Evolutionary conservation across 1,284 basidiomycete species (phyloP).

Genomic region (Trichosporon sp.): DNA sequence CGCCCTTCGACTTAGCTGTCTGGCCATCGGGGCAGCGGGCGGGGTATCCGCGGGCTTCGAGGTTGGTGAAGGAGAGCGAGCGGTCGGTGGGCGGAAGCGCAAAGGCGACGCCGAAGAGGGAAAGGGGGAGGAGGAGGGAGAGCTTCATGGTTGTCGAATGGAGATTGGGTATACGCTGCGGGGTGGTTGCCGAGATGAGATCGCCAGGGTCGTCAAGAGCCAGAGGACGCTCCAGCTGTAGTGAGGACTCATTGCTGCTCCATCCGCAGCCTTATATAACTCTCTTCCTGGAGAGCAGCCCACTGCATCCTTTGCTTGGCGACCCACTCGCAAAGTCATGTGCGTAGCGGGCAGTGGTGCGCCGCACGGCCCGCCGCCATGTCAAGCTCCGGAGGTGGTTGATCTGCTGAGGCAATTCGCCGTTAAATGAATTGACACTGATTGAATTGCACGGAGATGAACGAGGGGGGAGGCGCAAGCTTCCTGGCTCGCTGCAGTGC

Average conservation of each 20-base stretch:
- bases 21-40: not conserved
- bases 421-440: not conserved
- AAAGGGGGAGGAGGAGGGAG: not conserved
- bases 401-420: not conserved
- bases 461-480: not conserved
- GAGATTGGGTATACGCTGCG: not conserved
- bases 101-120: not conserved
- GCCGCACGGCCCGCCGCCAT: no score
- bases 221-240: not conserved
- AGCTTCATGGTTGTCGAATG: not conserved
- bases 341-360: not conserved
- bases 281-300: not conserved
- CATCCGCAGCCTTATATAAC: not conserved
- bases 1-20: not conserved
- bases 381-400: no score
- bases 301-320: not conserved
- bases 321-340: constrained; percentile 1
- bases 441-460: constrained; percentile 7
- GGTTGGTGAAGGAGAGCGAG: constrained; percentile 1
- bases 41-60: constrained; percentile 12
- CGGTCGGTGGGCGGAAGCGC: constrained; percentile 1
- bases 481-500: not conserved
- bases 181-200: not conserved
- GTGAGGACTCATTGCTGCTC: not conserved
- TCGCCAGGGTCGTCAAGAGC: not conserved